Evolutionary conservation across 805 yeast genomes (phyloP).

Genomic region (Wickerhamomyces rabaulensis): DNA sequence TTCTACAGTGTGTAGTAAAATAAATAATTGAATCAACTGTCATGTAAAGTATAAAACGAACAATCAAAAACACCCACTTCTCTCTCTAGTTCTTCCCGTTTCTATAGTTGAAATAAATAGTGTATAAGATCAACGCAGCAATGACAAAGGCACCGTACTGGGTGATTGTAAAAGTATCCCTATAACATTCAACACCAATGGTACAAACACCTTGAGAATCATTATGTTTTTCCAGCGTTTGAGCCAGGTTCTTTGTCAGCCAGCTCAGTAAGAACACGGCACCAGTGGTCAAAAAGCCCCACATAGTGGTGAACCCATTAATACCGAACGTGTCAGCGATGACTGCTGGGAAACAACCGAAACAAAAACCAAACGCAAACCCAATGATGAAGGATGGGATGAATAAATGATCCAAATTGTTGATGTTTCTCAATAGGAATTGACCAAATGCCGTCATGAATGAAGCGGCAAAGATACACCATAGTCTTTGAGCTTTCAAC

Average conservation of each 20-base stretch:
- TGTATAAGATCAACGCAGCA: conserved; percentile 11
- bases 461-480: conserved; percentile 51
- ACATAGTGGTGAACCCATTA: conserved; percentile 60
- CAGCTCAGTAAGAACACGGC: conserved; percentile 51
- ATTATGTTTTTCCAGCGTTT: conserved; percentile 42
- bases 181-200: conserved; percentile 44
- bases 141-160: conserved; percentile 17
- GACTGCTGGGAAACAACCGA: conserved; percentile 72
- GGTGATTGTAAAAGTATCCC: conserved; percentile 32
- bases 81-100: not conserved
- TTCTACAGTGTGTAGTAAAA: not conserved
- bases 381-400: conserved; percentile 55
- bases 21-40: not conserved
- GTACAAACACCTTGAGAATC: conserved; percentile 37
- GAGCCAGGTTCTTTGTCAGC: conserved; percentile 53
- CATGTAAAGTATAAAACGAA: not conserved
- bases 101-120: conserved; percentile 9
- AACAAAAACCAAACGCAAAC: conserved; percentile 60
- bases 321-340: conserved; percentile 72
- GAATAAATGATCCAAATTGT: conserved; percentile 38
- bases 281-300: conserved; percentile 75
- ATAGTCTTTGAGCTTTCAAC: conserved; percentile 51
- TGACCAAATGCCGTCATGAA: conserved; percentile 33
- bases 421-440: conserved; percentile 27
- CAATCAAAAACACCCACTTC: too few species aligned